These are phyloP conservation scores for Aristolochia contorta DNA, from an alignment of 164 flowering plant genomes.

Conservation along the genomic window DNA sequence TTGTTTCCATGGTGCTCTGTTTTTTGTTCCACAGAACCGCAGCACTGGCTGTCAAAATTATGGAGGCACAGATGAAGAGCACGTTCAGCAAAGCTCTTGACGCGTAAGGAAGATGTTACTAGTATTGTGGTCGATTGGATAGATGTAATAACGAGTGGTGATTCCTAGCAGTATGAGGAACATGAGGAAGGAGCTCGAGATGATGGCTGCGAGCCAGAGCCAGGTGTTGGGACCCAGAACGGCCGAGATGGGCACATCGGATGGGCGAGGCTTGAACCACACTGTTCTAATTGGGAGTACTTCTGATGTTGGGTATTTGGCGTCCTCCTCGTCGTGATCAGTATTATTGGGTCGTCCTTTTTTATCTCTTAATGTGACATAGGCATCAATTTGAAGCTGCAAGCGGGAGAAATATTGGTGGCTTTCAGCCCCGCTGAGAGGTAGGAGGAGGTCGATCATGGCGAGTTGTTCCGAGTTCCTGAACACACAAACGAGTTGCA, in stretches of 20 bases:
- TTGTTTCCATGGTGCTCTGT: slow-evolving; percentile 27
- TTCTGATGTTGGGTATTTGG: slow-evolving; percentile 8
- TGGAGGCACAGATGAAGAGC: slow-evolving; percentile 36
- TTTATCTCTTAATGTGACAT: slow-evolving; percentile 62
- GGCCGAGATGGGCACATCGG: slow-evolving; percentile 44
- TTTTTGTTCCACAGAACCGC: slow-evolving; percentile 60
- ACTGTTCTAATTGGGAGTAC: slow-evolving; percentile 15
- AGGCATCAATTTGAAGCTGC: slow-evolving; percentile 60
- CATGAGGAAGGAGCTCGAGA: slow-evolving; percentile 54
- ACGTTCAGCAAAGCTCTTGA: slow-evolving; percentile 28
- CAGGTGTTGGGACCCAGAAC: slow-evolving; percentile 59
- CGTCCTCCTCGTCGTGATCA: too few species aligned
- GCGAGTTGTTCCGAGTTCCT: slow-evolving; percentile 49
- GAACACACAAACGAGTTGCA: slow-evolving; percentile 47
- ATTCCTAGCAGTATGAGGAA: slow-evolving; percentile 53
- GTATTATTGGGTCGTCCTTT: slow-evolving; percentile 26
- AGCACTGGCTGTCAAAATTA: slow-evolving; percentile 30
- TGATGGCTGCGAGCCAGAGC: slow-evolving; percentile 64
- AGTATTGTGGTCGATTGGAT: slow-evolving; percentile 59
- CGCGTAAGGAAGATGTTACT: slow-evolving; percentile 22
- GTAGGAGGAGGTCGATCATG: slow-evolving; percentile 67
- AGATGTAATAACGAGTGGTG: slow-evolving; percentile 45
- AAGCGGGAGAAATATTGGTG: slow-evolving; percentile 26
- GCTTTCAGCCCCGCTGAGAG: slow-evolving; percentile 25
- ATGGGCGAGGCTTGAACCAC: slow-evolving; percentile 53